These are phyloP conservation scores for Cryptococcus sp. DNA, from an alignment of 1,284 basidiomycete species.

Conservation along the genomic window DNA sequence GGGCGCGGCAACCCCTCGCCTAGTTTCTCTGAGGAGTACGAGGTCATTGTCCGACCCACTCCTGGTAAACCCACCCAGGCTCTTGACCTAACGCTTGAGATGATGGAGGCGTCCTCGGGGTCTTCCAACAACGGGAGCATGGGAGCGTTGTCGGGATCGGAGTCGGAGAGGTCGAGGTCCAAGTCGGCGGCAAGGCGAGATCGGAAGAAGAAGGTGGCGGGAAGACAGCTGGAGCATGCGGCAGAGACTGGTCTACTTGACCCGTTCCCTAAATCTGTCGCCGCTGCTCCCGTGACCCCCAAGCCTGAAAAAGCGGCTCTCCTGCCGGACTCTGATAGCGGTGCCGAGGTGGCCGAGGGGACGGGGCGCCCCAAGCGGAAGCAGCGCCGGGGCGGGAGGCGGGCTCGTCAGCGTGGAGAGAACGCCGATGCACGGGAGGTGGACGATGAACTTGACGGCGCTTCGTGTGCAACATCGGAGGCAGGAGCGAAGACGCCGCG, in stretches of 20 bases:
- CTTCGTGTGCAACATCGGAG: conserved; percentile 2
- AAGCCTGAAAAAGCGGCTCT: neutral
- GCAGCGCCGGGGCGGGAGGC: conserved; percentile 17
- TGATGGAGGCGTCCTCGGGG: neutral
- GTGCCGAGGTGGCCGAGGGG: neutral
- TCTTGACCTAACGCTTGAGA: neutral
- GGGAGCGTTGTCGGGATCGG: neutral
- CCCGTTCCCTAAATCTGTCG: neutral
- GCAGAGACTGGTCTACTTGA: conserved; percentile 1
- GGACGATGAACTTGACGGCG: conserved; percentile 12
- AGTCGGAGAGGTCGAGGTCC: conserved; percentile 1
- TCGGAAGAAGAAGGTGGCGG: conserved; percentile 13
- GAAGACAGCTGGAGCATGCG: conserved; percentile 9
- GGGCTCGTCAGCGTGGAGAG: conserved; percentile 12
- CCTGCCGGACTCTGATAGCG: neutral
- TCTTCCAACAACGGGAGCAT: neutral
- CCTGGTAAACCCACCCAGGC: neutral
- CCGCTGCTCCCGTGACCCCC: neutral
- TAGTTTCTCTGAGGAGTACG: neutral
- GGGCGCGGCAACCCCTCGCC: neutral
- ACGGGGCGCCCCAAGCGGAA: conserved; percentile 7
- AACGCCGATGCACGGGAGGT: conserved; percentile 12
- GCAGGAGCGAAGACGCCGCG: conserved; percentile 1
- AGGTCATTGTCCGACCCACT: conserved; percentile 1
- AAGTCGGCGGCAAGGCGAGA: conserved; percentile 8